Evolutionary conservation across 139 green algal genomes (phyloP).

Genomic region (Coelastrella sp.): DNA sequence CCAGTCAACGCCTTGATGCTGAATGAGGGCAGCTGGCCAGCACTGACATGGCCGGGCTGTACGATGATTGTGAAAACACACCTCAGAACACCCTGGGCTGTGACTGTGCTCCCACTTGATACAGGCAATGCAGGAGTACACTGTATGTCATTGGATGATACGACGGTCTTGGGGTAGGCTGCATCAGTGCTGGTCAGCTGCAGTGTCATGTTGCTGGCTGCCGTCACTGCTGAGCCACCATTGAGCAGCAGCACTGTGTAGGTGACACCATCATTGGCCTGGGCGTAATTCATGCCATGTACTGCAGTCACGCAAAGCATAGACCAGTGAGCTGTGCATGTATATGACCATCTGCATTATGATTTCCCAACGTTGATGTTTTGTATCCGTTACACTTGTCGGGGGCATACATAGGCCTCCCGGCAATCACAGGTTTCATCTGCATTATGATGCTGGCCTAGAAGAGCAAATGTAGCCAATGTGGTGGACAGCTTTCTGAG

Average conservation of each 20-base stretch:
- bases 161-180: not conserved
- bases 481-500: too few species aligned
- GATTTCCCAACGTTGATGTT: too few species aligned
- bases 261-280: not conserved
- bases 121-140: not conserved
- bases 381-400: too few species aligned
- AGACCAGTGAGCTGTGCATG: not conserved
- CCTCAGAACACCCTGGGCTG: not conserved
- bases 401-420: too few species aligned
- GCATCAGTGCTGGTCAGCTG: not conserved
- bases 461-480: too few species aligned
- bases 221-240: not conserved
- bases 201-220: not conserved
- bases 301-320: not conserved
- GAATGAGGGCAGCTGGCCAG: not conserved
- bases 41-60: not conserved
- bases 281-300: not conserved
- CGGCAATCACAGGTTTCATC: too few species aligned
- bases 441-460: too few species aligned
- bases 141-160: not conserved
- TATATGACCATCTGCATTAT: too few species aligned
- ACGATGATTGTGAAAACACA: not conserved
- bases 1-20: not conserved
- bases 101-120: not conserved
- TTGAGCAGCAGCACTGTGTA: conserved; percentile 22